These are phyloP conservation scores for Aspergillus ruber DNA, from an alignment of 2,329 filamentous ascomycete species.

Conservation along the genomic window DNA sequence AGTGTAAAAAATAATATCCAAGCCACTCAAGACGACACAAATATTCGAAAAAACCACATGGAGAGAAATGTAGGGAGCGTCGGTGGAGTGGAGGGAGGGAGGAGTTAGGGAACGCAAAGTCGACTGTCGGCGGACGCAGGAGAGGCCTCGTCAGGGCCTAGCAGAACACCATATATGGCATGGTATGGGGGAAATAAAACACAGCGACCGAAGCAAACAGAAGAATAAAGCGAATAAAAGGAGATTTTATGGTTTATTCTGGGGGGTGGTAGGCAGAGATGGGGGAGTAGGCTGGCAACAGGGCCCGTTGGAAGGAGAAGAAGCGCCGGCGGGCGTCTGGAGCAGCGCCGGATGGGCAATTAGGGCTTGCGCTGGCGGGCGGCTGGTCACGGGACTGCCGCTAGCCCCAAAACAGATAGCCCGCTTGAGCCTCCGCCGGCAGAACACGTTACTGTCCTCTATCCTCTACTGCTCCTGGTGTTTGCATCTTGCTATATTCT, in stretches of 20 bases:
- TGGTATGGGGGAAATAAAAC: neutral
- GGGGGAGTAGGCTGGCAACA: neutral
- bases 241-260: neutral
- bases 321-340: conserved; percentile 4
- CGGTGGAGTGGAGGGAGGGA: neutral
- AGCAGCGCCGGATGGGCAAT: conserved; percentile 20
- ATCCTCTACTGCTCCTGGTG: no score
- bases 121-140: neutral
- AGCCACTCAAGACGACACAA: neutral
- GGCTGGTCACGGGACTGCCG: conserved; percentile 22
- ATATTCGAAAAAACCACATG: neutral
- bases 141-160: neutral
- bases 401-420: conserved; percentile 17
- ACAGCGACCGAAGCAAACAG: neutral
- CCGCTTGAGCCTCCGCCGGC: no score
- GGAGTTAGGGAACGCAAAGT: neutral
- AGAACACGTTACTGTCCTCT: no score
- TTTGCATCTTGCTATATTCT: no score
- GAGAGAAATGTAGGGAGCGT: neutral
- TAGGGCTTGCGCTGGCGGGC: conserved; percentile 30
- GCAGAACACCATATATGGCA: neutral
- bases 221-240: neutral
- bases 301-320: conserved; percentile 3
- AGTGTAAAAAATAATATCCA: neutral
- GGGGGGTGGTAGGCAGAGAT: neutral